Conservation (phyloP, 495 filamentous ascomycete genomes). For the Aspergillus cristatus region DNA sequence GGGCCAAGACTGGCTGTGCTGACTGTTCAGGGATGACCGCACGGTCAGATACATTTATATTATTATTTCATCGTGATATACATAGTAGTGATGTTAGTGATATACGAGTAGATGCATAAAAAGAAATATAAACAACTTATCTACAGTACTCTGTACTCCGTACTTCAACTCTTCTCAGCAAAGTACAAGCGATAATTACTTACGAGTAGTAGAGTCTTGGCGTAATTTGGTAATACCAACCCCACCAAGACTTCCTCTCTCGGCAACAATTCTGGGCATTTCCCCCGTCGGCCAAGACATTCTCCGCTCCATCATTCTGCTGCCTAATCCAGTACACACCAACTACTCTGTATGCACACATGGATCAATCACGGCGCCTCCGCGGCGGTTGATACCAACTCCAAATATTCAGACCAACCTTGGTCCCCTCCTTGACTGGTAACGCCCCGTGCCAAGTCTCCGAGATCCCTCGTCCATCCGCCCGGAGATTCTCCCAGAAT, state of each 20-base stretch:
- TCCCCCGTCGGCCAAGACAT: background rate
- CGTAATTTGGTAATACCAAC: too few relatives aligned
- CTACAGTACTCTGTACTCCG: too few relatives aligned
- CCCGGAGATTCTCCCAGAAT: conserved; percentile 64
- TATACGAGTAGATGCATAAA: too few relatives aligned
- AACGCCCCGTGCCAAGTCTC: conserved; percentile 63
- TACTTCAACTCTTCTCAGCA: too few relatives aligned
- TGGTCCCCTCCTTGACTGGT: conserved; percentile 56
- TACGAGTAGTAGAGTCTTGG: too few relatives aligned
- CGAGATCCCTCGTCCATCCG: conserved; percentile 53
- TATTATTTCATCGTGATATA: too few relatives aligned
- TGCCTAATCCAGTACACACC: background rate
- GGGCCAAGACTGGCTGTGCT: conserved; percentile 18
- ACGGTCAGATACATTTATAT: too few relatives aligned
- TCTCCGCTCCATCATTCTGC: background rate
- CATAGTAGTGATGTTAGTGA: too few relatives aligned
- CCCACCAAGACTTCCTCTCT: background rate
- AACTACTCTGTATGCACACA: background rate
- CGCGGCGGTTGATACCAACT: conserved; percentile 37
- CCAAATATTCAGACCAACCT: conserved; percentile 83
- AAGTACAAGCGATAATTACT: too few relatives aligned
- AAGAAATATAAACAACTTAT: too few relatives aligned
- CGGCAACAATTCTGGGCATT: too few relatives aligned
- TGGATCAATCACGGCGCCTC: too few relatives aligned
- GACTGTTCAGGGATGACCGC: conserved; percentile 5